Evolutionary conservation across 257 asterid genomes (phyloP), one percentile per base, ranked within the genome.

Genomic region (Galeopsis tetrahit): DNA sequence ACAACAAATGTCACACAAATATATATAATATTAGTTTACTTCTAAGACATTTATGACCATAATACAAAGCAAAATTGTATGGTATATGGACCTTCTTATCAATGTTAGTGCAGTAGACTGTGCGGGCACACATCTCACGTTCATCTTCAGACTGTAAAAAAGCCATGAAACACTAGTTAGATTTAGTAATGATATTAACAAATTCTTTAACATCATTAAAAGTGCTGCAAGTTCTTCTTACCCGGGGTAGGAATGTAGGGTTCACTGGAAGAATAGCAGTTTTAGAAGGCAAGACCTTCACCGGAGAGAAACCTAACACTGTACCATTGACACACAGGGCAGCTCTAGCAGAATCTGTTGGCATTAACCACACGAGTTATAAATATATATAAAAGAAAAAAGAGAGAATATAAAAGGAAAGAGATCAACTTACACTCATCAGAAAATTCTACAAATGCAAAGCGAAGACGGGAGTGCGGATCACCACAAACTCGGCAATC

Each of bases 401-500:
- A 66, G 21, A 58, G 13, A 21, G 40, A 58, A 66, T 7, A 6
- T 33, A 48, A 10, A 38, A 62, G 34, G 75, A 49, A 55, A 17
- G 31, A 38, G 57, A 70, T 57, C 35, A 66, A 59, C 98, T 81
- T 80, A 93, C 98, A 86, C 69, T 93, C 97, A 71, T 89, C 90
- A 75, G 91, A 77, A 83, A 91, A 93, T 81, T 93, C 98, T 38
- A 93, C 98, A 77, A 93, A 93, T 40, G 98, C 98, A 80, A 93
- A 93, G 77, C 97, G 98, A 73, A 89, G 97, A 81, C 92, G 93
- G 77, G 98, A 93, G 80, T 91, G 96, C 46, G 96, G 96, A 75
- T 93, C 98, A 34, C 98, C 98, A 76, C 98, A 93, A 63, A 93
- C 92, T 70, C 98, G 95, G 52, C 98, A 93, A 79, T 93, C 98